These are phyloP conservation scores for Zymoseptoria brevis DNA, from an alignment of 2,329 filamentous ascomycete genomes.

Conservation along the genomic window DNA sequence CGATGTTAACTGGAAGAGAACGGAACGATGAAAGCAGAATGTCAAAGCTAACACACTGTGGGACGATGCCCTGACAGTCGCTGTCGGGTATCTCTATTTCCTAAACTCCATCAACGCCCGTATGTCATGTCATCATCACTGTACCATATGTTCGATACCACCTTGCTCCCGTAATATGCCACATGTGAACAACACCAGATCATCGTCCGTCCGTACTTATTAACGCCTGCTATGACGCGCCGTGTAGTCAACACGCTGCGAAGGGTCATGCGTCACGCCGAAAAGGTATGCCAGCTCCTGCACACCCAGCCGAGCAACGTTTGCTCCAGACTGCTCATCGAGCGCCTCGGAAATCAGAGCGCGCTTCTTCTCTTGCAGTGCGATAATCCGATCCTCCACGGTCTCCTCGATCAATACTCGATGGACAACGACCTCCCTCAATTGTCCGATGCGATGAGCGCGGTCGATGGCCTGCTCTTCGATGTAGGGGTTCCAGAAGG, in stretches of 20 bases:
- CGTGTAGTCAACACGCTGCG: slow-evolving; percentile 18
- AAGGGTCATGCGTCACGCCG: slow-evolving; percentile 29
- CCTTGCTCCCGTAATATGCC: background rate
- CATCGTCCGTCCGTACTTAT: background rate
- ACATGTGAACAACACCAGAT: background rate
- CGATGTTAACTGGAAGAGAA: too few relatives aligned
- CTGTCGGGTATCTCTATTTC: background rate
- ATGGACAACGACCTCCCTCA: slow-evolving; percentile 66
- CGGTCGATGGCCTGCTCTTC: slow-evolving; percentile 90
- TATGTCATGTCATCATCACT: background rate
- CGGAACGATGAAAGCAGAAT: too few relatives aligned
- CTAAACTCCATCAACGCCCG: background rate
- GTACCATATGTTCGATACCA: background rate
- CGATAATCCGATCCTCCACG: slow-evolving; percentile 79
- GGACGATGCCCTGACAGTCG: background rate
- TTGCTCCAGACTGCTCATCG: slow-evolving; percentile 63
- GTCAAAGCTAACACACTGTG: background rate
- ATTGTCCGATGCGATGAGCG: slow-evolving; percentile 79
- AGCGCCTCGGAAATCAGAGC: slow-evolving; percentile 69
- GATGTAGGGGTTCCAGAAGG: slow-evolving; percentile 90
- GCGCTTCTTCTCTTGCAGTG: slow-evolving; percentile 70
- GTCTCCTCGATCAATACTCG: slow-evolving; percentile 68
- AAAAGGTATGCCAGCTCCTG: slow-evolving; percentile 66
- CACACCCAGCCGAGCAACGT: slow-evolving; percentile 57
- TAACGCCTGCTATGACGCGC: slow-evolving; percentile 2